Conservation (phyloP, 2,329 filamentous ascomycete species). For the Pseudocercospora fijiensis region DNA sequence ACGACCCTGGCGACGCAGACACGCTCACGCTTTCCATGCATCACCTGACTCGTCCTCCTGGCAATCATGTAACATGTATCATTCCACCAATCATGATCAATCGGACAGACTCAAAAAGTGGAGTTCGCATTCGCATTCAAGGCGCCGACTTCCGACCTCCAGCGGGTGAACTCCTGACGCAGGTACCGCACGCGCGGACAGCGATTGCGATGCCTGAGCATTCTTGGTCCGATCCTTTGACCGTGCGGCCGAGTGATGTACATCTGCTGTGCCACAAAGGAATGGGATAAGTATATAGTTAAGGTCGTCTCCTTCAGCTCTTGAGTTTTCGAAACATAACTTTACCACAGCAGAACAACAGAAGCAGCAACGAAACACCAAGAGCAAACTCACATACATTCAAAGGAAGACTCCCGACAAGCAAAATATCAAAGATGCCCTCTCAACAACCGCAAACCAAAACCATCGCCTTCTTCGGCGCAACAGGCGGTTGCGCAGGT, state of each 20-base stretch:
- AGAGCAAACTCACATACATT: neutral
- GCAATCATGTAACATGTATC: neutral
- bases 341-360: neutral
- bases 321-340: neutral
- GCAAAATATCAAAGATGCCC: neutral
- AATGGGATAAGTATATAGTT: neutral
- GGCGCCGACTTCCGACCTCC: neutral
- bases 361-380: neutral
- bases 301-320: neutral
- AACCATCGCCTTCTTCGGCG: constrained; percentile 54
- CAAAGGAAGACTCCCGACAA: neutral
- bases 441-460: constrained; percentile 16
- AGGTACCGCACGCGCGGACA: neutral
- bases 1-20: too few relatives aligned
- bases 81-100: neutral
- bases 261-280: neutral
- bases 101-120: neutral
- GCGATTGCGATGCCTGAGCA: neutral
- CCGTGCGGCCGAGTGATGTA: neutral
- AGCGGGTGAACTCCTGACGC: neutral
- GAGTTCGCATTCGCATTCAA: constrained; percentile 12
- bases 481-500: constrained; percentile 52
- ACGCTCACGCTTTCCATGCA: neutral
- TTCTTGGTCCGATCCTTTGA: neutral
- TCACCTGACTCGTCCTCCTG: neutral